Percentiles rank a stretch among this genome's conserved stretches.
phyloP scores from a whole-genome alignment of 257 asterid species.

The Dorcoceras hygrometricum region DNA sequence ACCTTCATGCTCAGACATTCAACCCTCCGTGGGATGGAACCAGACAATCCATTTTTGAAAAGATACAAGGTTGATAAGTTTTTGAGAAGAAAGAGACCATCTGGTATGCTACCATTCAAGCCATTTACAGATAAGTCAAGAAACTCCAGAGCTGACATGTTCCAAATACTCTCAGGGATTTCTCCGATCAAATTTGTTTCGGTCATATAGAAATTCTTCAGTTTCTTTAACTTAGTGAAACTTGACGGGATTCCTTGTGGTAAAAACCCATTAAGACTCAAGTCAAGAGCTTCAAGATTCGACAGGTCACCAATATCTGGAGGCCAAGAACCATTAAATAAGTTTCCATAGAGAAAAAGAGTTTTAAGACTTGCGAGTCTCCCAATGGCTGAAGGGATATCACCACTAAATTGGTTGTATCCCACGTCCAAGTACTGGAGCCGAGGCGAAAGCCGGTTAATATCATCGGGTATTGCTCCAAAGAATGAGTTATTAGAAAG shows the following conservation, averaged over 20 bases:
- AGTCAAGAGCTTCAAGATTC: slow-evolving; percentile 46
- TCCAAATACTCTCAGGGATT: slow-evolving; percentile 57
- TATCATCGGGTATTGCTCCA: slow-evolving; percentile 54
- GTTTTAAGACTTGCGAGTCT: slow-evolving; percentile 35
- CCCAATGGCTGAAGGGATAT: slow-evolving; percentile 62
- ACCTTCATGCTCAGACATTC: slow-evolving; percentile 39
- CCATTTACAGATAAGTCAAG: slow-evolving; percentile 55
- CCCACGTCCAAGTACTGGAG: slow-evolving; percentile 41
- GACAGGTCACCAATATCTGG: slow-evolving; percentile 50
- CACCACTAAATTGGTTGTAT: slow-evolving; percentile 55
- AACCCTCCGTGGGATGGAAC: slow-evolving; percentile 52
- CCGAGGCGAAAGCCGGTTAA: slow-evolving; percentile 40
- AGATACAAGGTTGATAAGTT: slow-evolving; percentile 40
- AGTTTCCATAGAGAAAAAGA: slow-evolving; percentile 32
- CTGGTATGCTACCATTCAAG: slow-evolving; percentile 59
- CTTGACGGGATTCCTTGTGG: slow-evolving; percentile 63
- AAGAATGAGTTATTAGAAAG: slow-evolving; percentile 47
- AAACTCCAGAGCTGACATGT: slow-evolving; percentile 49
- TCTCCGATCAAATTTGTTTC: slow-evolving; percentile 50
- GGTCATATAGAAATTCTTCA: slow-evolving; percentile 49
- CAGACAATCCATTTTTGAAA: slow-evolving; percentile 49
- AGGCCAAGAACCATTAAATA: slow-evolving; percentile 57
- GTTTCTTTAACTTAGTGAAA: slow-evolving; percentile 49
- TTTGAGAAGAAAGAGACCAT: slow-evolving; percentile 49
- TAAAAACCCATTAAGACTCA: slow-evolving; percentile 39